These are phyloP conservation scores for Colletotrichum incanum DNA, from an alignment of 2,329 filamentous ascomycete genomes.

Conservation along the genomic window DNA sequence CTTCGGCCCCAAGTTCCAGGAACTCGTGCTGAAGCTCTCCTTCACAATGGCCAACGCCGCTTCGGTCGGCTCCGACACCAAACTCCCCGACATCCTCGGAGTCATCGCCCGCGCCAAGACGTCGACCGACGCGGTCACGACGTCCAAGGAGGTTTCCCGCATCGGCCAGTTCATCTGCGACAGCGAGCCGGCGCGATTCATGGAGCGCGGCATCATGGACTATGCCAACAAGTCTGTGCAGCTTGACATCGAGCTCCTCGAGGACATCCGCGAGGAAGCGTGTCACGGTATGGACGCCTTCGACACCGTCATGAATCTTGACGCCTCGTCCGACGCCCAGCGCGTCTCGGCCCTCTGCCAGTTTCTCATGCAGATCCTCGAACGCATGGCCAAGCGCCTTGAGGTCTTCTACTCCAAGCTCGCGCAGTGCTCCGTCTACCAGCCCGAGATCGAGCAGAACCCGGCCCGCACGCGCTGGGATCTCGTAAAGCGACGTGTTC, in stretches of 20 bases:
- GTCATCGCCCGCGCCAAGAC: slow-evolving; percentile 61
- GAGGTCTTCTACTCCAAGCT: slow-evolving; percentile 68
- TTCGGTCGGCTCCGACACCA: slow-evolving; percentile 51
- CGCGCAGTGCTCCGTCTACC: slow-evolving; percentile 64
- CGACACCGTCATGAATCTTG: slow-evolving; percentile 60
- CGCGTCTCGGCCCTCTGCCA: slow-evolving; percentile 58
- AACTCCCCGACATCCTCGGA: slow-evolving; percentile 62
- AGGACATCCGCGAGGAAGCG: slow-evolving; percentile 67
- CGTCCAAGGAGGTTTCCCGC: slow-evolving; percentile 64
- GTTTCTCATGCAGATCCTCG: slow-evolving; percentile 67
- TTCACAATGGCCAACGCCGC: slow-evolving; percentile 63
- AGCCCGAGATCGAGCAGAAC: slow-evolving; percentile 67
- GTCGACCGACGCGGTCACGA: slow-evolving; percentile 60
- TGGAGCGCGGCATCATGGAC: slow-evolving; percentile 66
- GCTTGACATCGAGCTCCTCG: slow-evolving; percentile 67
- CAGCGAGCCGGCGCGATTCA: slow-evolving; percentile 62
- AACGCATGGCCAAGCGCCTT: slow-evolving; percentile 67
- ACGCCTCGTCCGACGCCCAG: slow-evolving; percentile 55
- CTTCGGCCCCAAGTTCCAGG: slow-evolving; percentile 67
- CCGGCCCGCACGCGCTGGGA: slow-evolving; percentile 68
- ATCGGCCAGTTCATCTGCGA: slow-evolving; percentile 66
- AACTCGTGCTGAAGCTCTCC: slow-evolving; percentile 67
- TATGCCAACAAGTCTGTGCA: slow-evolving; percentile 66
- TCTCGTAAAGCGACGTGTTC: slow-evolving; percentile 63
- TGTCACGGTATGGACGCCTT: slow-evolving; percentile 71